Conservation (phyloP, 192 early-diverging fungal species). For the Umbelopsis sp. region DNA sequence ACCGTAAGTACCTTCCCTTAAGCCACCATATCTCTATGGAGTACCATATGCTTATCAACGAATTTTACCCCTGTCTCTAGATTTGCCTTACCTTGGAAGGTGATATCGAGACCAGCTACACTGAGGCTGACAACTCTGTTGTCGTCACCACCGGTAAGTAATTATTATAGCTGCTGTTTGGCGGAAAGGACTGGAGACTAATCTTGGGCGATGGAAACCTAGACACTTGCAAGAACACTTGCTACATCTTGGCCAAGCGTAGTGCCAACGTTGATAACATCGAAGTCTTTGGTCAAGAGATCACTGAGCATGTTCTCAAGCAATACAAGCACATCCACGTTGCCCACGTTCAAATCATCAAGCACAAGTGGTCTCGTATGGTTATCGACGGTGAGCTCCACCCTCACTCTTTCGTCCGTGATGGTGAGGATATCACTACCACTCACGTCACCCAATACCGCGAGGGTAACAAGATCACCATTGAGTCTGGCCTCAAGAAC, state of each 20-base stretch:
- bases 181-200: neutral
- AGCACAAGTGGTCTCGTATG: conserved; percentile 80
- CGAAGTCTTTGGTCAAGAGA: conserved; percentile 71
- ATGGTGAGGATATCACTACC: conserved; percentile 70
- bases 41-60: neutral
- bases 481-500: conserved; percentile 71
- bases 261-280: conserved; percentile 67
- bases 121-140: conserved; percentile 76
- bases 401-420: conserved; percentile 73
- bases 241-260: conserved; percentile 75
- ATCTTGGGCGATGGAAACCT: neutral
- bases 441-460: conserved; percentile 56
- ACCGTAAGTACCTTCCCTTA: conserved; percentile 31
- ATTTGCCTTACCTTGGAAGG: conserved; percentile 16
- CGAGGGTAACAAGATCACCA: conserved; percentile 41
- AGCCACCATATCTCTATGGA: neutral
- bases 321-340: conserved; percentile 70
- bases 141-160: conserved; percentile 68
- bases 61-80: neutral
- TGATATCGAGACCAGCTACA: conserved; percentile 62
- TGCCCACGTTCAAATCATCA: conserved; percentile 68
- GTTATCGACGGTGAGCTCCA: conserved; percentile 61
- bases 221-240: conserved; percentile 78
- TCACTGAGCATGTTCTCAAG: conserved; percentile 71
- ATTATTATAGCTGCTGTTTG: neutral